Percentiles rank a stretch among this genome's conserved stretches.
These are phyloP conservation scores for Deinandra increscens DNA, from an alignment of 129 eudicot species.

Conservation along the genomic window DNA sequence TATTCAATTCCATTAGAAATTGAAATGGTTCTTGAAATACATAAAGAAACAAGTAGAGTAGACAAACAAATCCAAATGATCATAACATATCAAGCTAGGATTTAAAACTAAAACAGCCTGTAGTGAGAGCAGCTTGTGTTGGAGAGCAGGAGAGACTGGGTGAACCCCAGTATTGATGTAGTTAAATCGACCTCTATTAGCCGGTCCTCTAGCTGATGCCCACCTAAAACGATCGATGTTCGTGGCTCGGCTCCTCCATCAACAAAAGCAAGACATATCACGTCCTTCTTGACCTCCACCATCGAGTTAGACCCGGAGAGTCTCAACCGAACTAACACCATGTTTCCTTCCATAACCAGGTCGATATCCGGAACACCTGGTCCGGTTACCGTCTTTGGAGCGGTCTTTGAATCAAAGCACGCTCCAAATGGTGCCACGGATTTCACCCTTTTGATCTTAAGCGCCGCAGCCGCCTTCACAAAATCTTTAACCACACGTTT, in stretches of 20 bases:
- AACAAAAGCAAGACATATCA: slow-evolving; percentile 37
- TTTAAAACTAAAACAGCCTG: too few relatives aligned
- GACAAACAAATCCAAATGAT: neutral
- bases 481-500: slow-evolving; percentile 39
- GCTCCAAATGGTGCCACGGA: slow-evolving; percentile 37
- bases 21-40: too few relatives aligned
- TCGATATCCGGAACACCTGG: slow-evolving; percentile 43
- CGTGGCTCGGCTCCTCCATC: slow-evolving; percentile 36
- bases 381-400: slow-evolving; percentile 25
- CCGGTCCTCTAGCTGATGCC: slow-evolving; percentile 37
- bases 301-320: slow-evolving; percentile 36
- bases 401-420: slow-evolving; percentile 35
- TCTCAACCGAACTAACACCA: neutral
- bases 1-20: too few relatives aligned
- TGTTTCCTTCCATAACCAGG: slow-evolving; percentile 27
- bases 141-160: slow-evolving; percentile 28
- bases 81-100: too few relatives aligned
- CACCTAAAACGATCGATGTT: slow-evolving; percentile 40
- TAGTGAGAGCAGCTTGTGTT: slow-evolving; percentile 37
- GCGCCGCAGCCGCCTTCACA: slow-evolving; percentile 23
- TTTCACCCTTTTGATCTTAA: slow-evolving; percentile 34
- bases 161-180: slow-evolving; percentile 29
- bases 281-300: slow-evolving; percentile 39
- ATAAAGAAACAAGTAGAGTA: too few relatives aligned
- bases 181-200: slow-evolving; percentile 44